A percentile compares a stretch with the other conserved stretches of the same genome.
Evolutionary conservation across 331 rosid genomes (phyloP).

Genomic region (Arachis monticola): DNA sequence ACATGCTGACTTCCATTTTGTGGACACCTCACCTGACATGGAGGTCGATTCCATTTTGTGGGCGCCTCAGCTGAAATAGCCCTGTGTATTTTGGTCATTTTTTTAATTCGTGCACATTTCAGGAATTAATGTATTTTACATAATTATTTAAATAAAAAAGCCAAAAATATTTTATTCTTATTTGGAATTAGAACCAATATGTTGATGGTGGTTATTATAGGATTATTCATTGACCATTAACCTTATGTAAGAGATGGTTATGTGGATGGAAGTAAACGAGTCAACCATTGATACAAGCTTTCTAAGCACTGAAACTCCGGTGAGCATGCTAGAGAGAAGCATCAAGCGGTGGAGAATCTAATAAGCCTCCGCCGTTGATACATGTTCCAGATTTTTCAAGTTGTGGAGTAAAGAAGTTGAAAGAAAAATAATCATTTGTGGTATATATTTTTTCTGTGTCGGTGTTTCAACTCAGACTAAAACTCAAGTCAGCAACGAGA

Average conservation of each 20-base stretch:
- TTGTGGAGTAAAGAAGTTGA: constrained; percentile 10
- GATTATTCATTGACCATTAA: constrained; percentile 48
- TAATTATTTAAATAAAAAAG: too few relatives aligned
- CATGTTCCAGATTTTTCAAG: constrained; percentile 29
- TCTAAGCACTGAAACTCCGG: constrained; percentile 50
- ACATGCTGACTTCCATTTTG: too few relatives aligned
- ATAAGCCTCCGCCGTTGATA: constrained; percentile 42
- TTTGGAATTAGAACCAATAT: background rate
- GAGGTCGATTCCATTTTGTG: too few relatives aligned
- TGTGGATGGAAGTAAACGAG: constrained; percentile 36
- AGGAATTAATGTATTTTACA: too few relatives aligned
- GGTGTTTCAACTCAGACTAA: constrained; percentile 11
- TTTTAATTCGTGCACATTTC: too few relatives aligned
- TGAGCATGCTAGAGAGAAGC: constrained; percentile 57
- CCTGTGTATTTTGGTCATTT: too few relatives aligned
- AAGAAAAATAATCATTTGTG: constrained; percentile 6
- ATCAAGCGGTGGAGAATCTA: constrained; percentile 57
- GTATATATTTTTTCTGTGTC: background rate
- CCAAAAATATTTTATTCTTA: background rate
- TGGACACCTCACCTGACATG: too few relatives aligned
- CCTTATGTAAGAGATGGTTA: constrained; percentile 51
- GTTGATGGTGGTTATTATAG: constrained; percentile 45
- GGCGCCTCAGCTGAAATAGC: too few relatives aligned
- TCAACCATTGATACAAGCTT: constrained; percentile 36
- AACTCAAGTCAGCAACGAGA: constrained; percentile 23